Evolutionary conservation across 2,329 filamentous ascomycete species (phyloP), one percentile per base, ranked within the genome.

Genomic region (Emmonsiellopsis sp.): DNA sequence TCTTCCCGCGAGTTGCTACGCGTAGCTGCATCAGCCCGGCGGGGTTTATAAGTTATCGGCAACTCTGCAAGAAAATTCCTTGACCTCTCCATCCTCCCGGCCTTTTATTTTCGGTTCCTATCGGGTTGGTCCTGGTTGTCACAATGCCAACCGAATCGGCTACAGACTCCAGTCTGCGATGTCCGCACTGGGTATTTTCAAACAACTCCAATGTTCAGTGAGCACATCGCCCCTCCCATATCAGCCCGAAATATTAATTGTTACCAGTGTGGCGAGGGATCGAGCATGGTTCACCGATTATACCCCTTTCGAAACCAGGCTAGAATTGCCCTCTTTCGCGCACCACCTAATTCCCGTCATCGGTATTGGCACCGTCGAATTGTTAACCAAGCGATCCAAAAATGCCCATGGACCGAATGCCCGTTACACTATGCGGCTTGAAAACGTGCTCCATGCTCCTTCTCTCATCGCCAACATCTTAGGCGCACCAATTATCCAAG

Each of bases 231-330:
- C 11, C 5, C 7, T 43, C 40, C 31, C 15, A 26, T 37, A 5
- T 10, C 7, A 15, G 7, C 8, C 38, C 3, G 35, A 10, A 9
- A 31, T 20, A 32, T 13, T 20, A 11, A 35, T 26, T n/a, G 7
- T 15, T 4, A 34, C 20, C 26, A 56, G 53, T 34, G 50, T 57
- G 6, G 53, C 53, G 7, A 61, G 55, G 38, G 50, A 59, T 46
- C 54, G 54, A 37, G 52, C 51, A 32, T 59, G 56, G 58, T 61
- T 58, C 51, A 55, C 44, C 30, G 40, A 47, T 15, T 60, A 56
- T 35, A 56, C 49, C 30, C 51, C 54, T 1, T 59, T 59, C 50
- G 16, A 58, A 31, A 50, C 49, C 2, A 16, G 11, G 9, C 7
- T 54, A 7, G 16, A 42, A 9, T 2, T 26, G 31, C 47, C 35